Evolutionary conservation across 164 flowering plant genomes (phyloP), one percentile per base, ranked within the genome.

Genomic region (Annona cherimola): DNA sequence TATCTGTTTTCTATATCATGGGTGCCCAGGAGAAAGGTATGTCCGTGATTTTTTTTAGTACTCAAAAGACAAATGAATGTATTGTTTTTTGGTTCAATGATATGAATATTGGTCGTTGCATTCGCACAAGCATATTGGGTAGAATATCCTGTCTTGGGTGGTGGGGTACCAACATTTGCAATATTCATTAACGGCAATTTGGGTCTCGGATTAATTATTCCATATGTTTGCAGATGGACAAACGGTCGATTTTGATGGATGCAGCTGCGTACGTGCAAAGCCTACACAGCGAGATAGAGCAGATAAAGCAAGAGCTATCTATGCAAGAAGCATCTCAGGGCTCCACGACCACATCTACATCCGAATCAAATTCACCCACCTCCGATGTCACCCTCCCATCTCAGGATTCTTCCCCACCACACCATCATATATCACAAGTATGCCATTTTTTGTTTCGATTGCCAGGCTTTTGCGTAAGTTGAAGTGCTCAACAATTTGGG

Each of bases 191-290:
- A 5, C 57, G 5, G 12, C 5, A 50, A 50, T 12, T 5, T 50
- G 57, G 12, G 5, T 12, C 57, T 5, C 5, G n/a, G n/a, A n/a
- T n/a, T n/a, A n/a, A n/a, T n/a, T n/a, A n/a, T n/a, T n/a, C 8
- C 26, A 1, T 5, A 4, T 69, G 35, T 42, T 60, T 61, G 20
- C 73, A 71, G 73, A 71, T 71, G 73, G 73, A 71, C 73, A 71
- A 71, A 57, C 40, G 73, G 19, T 71, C 73, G 19, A 63, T 71
- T 20, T 35, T 71, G 45, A 71, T 71, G 67, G 73, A 71, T 42
- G 73, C 73, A 9, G 68, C 73, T 18, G n/a, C 73, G 12, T 71
- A 71, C 63, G 11, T 71, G 19, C 73, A 63, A 42, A 71, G 18
- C 55, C 67, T 71, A n/a, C 73, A 63, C 54, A 5, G 1, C 6